Evolutionary conservation across 805 yeast species (phyloP), one percentile per base, ranked within the genome.

Genomic region (Spencermartinsiella europaea): DNA sequence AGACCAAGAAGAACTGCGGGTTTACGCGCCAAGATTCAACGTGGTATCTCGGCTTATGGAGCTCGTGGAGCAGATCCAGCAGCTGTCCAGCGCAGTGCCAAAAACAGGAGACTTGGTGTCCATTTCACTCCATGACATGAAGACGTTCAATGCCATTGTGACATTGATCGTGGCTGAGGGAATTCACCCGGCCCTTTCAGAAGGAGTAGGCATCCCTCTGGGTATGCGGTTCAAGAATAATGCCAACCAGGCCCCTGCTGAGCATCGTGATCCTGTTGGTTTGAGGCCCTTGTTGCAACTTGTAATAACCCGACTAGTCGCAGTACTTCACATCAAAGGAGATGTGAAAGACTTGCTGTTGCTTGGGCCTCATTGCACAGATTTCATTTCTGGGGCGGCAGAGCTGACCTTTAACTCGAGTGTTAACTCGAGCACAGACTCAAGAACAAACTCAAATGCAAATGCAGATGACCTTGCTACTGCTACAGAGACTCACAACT

Each of bases 111-210:
- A 58, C 20, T 44, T 67, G 34, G 55, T 69, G 15, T 46, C 83
- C 5, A 81, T 91, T 14, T 86, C 97, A 0, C 70, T 91, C 7
- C 89, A 87, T 56, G 98, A 93, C 61, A 80, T 91, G 74, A 84
- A 81, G 60, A 74, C 78, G 3, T 76, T 93, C 46, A 82, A 84
- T 31, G 75, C 72, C 19, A 59, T 91, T 38, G 63, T 84, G 16
- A 83, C 81, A 52, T 48, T 83, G 8, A 69, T 90, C 1, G 77
- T 89, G 0, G 64, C 83, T 1, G 83, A 81, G 52, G 90, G 95
- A 0, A 71, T 91, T 0, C 83, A 83, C 54, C 78, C 89, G 0
- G 75, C 77, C 42, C 51, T 87, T 0, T 76, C 81, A 0, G 48
- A 61, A 5, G 75, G 75, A 1, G 70, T 81, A 19, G 85, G 89